phyloP scores from a whole-genome alignment of 2,329 filamentous ascomycete species.

The Arachnomyces sp. region DNA sequence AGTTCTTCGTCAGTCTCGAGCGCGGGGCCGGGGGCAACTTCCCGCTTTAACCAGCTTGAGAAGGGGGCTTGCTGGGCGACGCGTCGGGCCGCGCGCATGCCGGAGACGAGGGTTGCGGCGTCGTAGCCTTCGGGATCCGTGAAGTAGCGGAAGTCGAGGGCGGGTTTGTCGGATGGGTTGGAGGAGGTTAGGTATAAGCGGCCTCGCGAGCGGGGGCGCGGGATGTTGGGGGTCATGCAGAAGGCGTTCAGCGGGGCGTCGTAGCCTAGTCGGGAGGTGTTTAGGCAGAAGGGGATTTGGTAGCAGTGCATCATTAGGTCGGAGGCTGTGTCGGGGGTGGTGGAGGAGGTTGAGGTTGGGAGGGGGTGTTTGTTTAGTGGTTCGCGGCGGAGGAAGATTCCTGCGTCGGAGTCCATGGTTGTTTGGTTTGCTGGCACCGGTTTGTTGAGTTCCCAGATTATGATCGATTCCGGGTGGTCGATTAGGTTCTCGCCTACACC shows the following conservation, averaged over 20 bases:
- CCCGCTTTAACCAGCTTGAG: slow-evolving; percentile 72
- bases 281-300: slow-evolving; percentile 85
- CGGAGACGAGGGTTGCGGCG: slow-evolving; percentile 68
- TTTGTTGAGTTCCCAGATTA: slow-evolving; percentile 70
- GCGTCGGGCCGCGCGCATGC: slow-evolving; percentile 67
- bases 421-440: slow-evolving; percentile 71
- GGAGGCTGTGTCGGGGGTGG: slow-evolving; percentile 63
- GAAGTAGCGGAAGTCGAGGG: slow-evolving; percentile 83
- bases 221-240: slow-evolving; percentile 91
- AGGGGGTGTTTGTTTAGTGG: slow-evolving; percentile 41
- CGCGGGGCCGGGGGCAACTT: slow-evolving; percentile 68
- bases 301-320: slow-evolving; percentile 98
- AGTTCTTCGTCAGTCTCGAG: slow-evolving; percentile 71
- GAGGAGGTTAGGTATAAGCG: slow-evolving; percentile 67
- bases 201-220: slow-evolving; percentile 68
- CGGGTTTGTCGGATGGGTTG: slow-evolving; percentile 69
- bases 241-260: slow-evolving; percentile 65
- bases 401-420: slow-evolving; percentile 84
- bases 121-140: slow-evolving; percentile 80
- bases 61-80: slow-evolving; percentile 69
- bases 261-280: slow-evolving; percentile 73
- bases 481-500: slow-evolving; percentile 57
- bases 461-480: slow-evolving; percentile 59
- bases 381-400: slow-evolving; percentile 78
- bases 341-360: too few species aligned